phyloP scores from a whole-genome alignment of 768 basidiomycete genomes.

The Phaffia tasmanica region DNA sequence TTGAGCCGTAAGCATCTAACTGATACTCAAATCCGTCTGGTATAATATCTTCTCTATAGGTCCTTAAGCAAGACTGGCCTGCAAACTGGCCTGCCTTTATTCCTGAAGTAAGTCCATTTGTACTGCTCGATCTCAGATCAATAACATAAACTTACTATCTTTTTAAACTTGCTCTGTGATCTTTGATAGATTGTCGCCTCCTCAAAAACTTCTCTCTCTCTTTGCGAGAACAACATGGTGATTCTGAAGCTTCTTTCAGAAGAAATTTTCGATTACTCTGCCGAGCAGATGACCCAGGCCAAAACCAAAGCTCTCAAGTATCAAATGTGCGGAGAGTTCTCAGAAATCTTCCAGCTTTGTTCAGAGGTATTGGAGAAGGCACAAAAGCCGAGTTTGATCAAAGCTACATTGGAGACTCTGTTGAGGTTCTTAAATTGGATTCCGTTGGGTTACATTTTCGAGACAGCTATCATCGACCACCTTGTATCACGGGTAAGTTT shows the following conservation, averaged over 20 bases:
- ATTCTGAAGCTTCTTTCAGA: conserved; percentile 94
- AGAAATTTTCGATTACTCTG: conserved; percentile 97
- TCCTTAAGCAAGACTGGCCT: conserved; percentile 99
- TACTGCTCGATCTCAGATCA: background rate
- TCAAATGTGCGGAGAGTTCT: conserved; percentile 94
- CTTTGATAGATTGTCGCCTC: conserved; percentile 66
- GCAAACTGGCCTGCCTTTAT: conserved; percentile 72
- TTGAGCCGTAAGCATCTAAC: background rate
- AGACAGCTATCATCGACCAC: conserved; percentile 91
- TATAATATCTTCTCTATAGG: conserved; percentile 45
- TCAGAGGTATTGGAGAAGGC: conserved; percentile 93
- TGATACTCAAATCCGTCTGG: background rate
- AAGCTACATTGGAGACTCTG: conserved; percentile 84
- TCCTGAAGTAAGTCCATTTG: conserved; percentile 15
- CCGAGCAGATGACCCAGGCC: conserved; percentile 95
- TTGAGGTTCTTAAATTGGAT: conserved; percentile 98
- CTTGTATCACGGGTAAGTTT: conserved; percentile 72
- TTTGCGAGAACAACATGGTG: conserved; percentile 99
- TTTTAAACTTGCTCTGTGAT: conserved; percentile 49
- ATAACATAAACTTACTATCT: conserved; percentile 41
- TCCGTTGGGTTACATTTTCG: conserved; percentile 95
- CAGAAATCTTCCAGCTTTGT: conserved; percentile 95
- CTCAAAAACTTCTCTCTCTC: conserved; percentile 85
- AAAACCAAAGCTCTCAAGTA: conserved; percentile 97
- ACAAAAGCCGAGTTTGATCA: conserved; percentile 89